Conservation (phyloP, 108 stramenopile species). For the Stephanodiscus minutulus region DNA sequence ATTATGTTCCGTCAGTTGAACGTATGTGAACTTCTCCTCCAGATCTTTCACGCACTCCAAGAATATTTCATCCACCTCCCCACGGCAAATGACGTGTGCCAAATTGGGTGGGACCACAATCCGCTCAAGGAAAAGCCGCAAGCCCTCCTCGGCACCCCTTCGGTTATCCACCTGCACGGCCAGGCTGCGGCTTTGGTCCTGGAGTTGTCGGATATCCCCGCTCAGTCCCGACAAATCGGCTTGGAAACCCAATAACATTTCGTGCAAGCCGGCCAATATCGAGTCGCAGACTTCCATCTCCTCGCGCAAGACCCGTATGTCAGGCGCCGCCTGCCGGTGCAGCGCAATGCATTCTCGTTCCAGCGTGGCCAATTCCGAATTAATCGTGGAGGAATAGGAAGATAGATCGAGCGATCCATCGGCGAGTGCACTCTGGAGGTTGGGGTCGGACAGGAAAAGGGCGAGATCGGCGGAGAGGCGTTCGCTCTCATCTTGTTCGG, state of each 20-base stretch:
- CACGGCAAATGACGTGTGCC: constrained; percentile 84
- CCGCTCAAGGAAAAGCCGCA: constrained; percentile 88
- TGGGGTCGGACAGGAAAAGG: constrained; percentile 83
- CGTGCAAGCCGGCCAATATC: constrained; percentile 93
- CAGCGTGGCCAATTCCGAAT: constrained; percentile 71
- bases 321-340: constrained; percentile 66
- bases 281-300: constrained; percentile 94
- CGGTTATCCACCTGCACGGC: constrained; percentile 91
- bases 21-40: constrained; percentile 81
- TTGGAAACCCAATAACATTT: constrained; percentile 98
- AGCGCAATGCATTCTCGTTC: constrained; percentile 78
- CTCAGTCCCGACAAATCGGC: constrained; percentile 96
- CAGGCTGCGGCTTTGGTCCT: constrained; percentile 90
- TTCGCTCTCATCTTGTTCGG: constrained; percentile 52
- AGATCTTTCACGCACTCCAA: constrained; percentile 90
- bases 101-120: constrained; percentile 90
- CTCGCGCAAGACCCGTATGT: constrained; percentile 62
- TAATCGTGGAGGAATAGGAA: constrained; percentile 77
- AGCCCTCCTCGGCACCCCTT: constrained; percentile 84
- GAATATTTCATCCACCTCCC: constrained; percentile 88
- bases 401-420: constrained; percentile 84
- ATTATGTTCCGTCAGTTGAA: constrained; percentile 53
- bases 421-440: constrained; percentile 71
- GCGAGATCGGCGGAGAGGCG: constrained; percentile 83
- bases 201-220: constrained; percentile 94